phyloP scores from a whole-genome alignment of 2,329 filamentous ascomycete species.

The Endoconidiophora polonica region DNA sequence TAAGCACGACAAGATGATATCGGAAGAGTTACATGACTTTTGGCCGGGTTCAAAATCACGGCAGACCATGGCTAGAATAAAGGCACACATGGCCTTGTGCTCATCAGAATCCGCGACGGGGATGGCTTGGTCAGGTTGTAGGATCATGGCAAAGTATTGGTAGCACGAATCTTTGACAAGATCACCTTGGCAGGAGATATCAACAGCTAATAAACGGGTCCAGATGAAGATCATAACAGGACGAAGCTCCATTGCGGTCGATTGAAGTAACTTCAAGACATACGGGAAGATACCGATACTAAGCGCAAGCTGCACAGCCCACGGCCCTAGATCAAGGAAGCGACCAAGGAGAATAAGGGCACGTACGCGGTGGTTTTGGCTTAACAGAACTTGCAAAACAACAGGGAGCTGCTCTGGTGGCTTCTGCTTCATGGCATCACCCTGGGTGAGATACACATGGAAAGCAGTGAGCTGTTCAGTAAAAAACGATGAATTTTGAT shows the following conservation, averaged over 20 bases:
- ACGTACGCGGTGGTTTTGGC: conserved; percentile 81
- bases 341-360: conserved; percentile 83
- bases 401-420: conserved; percentile 91
- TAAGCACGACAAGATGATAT: conserved; percentile 79
- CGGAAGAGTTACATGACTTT: conserved; percentile 74
- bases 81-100: conserved; percentile 97
- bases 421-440: conserved; percentile 64
- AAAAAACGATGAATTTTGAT: conserved; percentile 90
- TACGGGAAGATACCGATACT: conserved; percentile 99
- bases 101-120: conserved; percentile 79
- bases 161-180: conserved; percentile 94
- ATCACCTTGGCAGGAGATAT: conserved; percentile 83
- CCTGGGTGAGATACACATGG: conserved; percentile 78
- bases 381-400: conserved; percentile 85
- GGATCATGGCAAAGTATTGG: conserved; percentile 86
- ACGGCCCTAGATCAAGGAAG: conserved; percentile 88
- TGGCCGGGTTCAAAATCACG: conserved; percentile 87
- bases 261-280: conserved; percentile 91
- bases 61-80: conserved; percentile 94
- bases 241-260: conserved; percentile 83
- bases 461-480: conserved; percentile 94
- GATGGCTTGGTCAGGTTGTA: conserved; percentile 69
- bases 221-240: conserved; percentile 99
- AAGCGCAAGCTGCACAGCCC: conserved; percentile 94
- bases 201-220: conserved; percentile 88